Conservation (phyloP, 2,329 filamentous ascomycete species). For the Metarhizium brunneum region DNA sequence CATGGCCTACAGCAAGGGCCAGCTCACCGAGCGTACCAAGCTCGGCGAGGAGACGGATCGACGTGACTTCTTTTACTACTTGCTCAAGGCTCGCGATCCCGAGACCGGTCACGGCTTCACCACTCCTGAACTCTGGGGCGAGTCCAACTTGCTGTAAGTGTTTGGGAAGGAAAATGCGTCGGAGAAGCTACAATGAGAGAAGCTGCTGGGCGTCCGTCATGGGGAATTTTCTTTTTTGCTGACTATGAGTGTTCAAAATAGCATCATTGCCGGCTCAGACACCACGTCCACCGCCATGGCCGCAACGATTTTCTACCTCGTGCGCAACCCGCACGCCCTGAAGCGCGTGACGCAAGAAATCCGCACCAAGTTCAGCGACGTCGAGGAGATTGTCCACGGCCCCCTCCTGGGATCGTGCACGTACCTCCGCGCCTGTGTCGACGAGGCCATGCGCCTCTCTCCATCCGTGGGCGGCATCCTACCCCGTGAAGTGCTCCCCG, state of each 20-base stretch:
- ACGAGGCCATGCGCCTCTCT: constrained; percentile 56
- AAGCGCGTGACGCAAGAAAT: constrained; percentile 41
- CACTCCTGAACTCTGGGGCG: constrained; percentile 59
- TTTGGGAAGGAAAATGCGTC: too few species aligned
- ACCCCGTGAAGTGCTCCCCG: constrained; percentile 48
- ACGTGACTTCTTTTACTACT: constrained; percentile 68
- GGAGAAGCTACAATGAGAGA: too few species aligned
- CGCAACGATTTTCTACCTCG: constrained; percentile 53
- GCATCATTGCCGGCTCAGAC: constrained; percentile 62
- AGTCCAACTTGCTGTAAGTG: constrained; percentile 56
- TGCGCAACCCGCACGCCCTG: constrained; percentile 39
- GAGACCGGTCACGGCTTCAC: constrained; percentile 60
- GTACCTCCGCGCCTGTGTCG: constrained; percentile 56
- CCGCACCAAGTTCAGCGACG: constrained; percentile 37
- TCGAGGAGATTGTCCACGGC: constrained; percentile 48
- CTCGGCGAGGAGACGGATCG: constrained; percentile 57
- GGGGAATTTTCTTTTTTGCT: background rate
- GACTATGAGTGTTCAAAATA: constrained; percentile 12
- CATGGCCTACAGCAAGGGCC: constrained; percentile 60
- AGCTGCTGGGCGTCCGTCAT: too few species aligned
- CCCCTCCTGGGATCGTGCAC: constrained; percentile 36
- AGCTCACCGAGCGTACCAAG: constrained; percentile 57
- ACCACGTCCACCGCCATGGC: constrained; percentile 63
- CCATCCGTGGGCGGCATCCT: constrained; percentile 52
- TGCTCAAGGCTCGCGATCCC: constrained; percentile 61